These are phyloP conservation scores for Candida neerlandica DNA, from an alignment of 1,139 yeast genomes.

Conservation along the genomic window DNA sequence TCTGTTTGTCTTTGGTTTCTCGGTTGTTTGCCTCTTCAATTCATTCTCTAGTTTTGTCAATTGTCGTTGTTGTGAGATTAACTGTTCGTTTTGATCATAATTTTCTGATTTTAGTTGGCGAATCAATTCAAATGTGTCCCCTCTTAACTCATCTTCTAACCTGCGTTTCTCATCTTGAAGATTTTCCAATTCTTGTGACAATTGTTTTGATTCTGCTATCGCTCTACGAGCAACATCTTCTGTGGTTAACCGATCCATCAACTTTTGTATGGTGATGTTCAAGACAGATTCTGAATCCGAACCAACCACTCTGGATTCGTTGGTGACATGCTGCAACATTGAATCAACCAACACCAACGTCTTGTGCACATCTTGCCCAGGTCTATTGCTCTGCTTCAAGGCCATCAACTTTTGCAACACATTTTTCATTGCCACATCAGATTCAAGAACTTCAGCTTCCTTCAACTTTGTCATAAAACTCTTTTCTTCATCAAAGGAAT, in stretches of 20 bases:
- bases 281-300: slow-evolving; percentile 29
- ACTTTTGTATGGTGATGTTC: slow-evolving; percentile 35
- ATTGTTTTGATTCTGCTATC: slow-evolving; percentile 31
- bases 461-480: slow-evolving; percentile 14
- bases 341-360: slow-evolving; percentile 32
- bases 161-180: slow-evolving; percentile 29
- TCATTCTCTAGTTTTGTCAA: slow-evolving; percentile 24
- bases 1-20: slow-evolving; percentile 10
- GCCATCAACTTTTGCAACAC: slow-evolving; percentile 29
- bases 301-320: slow-evolving; percentile 27
- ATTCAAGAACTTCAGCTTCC: slow-evolving; percentile 8
- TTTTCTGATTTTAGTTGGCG: slow-evolving; percentile 14
- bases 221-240: slow-evolving; percentile 40
- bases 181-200: slow-evolving; percentile 23
- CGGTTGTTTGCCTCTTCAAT: slow-evolving; percentile 2
- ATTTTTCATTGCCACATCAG: slow-evolving; percentile 6
- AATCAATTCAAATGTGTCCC: slow-evolving; percentile 19
- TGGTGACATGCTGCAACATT: slow-evolving; percentile 33
- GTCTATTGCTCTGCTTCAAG: slow-evolving; percentile 27
- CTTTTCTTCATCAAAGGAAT: not conserved
- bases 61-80: slow-evolving; percentile 22
- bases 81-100: slow-evolving; percentile 20
- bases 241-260: slow-evolving; percentile 36
- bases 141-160: slow-evolving; percentile 25
- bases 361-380: slow-evolving; percentile 24